These are phyloP conservation scores for Penicillium sp. DNA, from an alignment of 2,329 filamentous ascomycete genomes.

Conservation along the genomic window DNA sequence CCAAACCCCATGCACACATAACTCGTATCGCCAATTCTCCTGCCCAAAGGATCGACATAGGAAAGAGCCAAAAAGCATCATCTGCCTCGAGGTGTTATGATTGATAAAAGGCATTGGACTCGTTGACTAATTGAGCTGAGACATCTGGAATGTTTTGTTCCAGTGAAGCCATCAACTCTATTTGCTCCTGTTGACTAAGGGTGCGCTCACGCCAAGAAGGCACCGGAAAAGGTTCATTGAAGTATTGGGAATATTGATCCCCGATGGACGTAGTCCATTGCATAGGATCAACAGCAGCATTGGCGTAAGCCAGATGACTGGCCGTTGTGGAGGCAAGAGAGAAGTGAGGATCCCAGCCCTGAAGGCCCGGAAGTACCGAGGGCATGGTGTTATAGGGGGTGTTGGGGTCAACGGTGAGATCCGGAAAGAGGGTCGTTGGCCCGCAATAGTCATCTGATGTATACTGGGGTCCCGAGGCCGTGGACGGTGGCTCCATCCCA, in stretches of 20 bases:
- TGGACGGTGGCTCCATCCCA: constrained; percentile 15
- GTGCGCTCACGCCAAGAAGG: constrained; percentile 55
- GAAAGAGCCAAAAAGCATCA: not conserved
- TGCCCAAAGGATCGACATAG: not conserved
- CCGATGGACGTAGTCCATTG: constrained; percentile 42
- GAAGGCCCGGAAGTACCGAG: constrained; percentile 37
- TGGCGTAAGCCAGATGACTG: constrained; percentile 32
- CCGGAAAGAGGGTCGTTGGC: constrained; percentile 20
- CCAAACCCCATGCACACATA: constrained; percentile 3
- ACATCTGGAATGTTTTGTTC: constrained; percentile 53
- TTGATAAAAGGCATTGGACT: constrained; percentile 41
- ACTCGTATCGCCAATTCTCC: constrained; percentile 6
- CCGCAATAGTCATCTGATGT: constrained; percentile 19
- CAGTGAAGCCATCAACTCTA: constrained; percentile 74
- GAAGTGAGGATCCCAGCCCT: constrained; percentile 41
- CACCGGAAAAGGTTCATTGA: constrained; percentile 43
- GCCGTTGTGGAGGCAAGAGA: constrained; percentile 35
- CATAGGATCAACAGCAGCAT: constrained; percentile 36
- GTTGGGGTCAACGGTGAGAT: constrained; percentile 32
- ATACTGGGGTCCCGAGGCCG: constrained; percentile 17
- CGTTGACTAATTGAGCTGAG: constrained; percentile 36
- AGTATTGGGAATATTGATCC: constrained; percentile 45
- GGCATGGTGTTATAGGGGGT: constrained; percentile 40
- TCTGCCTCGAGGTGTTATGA: constrained; percentile 17
- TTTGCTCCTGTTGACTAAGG: constrained; percentile 72